These are phyloP conservation scores for Sporothrix curviconia DNA, from an alignment of 2,329 filamentous ascomycete species.

Conservation along the genomic window DNA sequence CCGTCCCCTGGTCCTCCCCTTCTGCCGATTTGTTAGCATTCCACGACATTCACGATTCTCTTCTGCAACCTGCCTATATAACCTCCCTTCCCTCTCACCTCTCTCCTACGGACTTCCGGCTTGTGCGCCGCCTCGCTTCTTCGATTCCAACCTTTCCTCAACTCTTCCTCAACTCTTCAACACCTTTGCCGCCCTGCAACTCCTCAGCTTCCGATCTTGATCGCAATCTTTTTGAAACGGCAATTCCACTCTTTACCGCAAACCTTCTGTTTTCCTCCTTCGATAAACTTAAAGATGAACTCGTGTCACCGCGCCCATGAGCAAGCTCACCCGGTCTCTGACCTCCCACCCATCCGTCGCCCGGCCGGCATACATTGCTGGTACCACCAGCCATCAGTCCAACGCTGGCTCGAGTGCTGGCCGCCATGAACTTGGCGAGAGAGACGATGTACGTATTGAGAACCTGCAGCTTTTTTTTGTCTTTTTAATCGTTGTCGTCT, in stretches of 20 bases:
- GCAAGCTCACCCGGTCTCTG: slow-evolving; percentile 43
- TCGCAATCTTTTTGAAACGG: too few relatives aligned
- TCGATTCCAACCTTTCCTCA: not conserved
- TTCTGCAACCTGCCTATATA: not conserved
- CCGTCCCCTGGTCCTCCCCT: not conserved
- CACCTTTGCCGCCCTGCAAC: not conserved
- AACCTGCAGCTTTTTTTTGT: not conserved
- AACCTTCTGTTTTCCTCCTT: too few relatives aligned
- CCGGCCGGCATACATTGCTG: slow-evolving; percentile 25
- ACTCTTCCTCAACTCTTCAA: not conserved
- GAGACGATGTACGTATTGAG: slow-evolving; percentile 35
- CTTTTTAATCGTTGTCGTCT: not conserved
- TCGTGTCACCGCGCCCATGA: slow-evolving; percentile 42
- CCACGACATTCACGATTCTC: not conserved
- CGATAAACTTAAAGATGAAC: slow-evolving; percentile 44
- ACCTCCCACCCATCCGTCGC: slow-evolving; percentile 35
- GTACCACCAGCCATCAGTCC: slow-evolving; percentile 27
- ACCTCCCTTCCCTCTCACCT: not conserved
- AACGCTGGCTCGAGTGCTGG: slow-evolving; percentile 38
- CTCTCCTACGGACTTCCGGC: slow-evolving; percentile 9
- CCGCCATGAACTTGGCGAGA: slow-evolving; percentile 36
- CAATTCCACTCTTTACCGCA: too few relatives aligned
- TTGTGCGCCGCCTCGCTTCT: slow-evolving; percentile 2
- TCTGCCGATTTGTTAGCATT: too few relatives aligned
- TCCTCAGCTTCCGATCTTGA: too few relatives aligned